Base-by-base conservation (phyloP, 441 rosid species). In the Sinapis alba region DNA sequence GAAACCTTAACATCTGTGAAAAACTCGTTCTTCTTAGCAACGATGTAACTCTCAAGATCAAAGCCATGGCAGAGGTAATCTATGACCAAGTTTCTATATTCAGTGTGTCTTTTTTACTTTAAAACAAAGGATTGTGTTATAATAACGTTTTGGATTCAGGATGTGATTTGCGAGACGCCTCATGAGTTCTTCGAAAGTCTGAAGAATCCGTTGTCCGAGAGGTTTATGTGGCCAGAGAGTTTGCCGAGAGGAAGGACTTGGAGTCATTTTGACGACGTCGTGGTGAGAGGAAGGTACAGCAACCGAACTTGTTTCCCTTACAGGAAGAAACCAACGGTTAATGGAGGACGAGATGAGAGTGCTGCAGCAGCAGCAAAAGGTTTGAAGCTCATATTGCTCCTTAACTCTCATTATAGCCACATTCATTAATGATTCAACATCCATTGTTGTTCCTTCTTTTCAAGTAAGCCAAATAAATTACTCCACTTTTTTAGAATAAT, bases 1-100 rank as follows among this genome's bases (percentile, higher is more conserved):
- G 86, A 72, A 84, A 83, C 76, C 77, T 73, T 72, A 79, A 82
- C 57, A 62, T 43, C 9, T 81, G 83, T 65, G 88, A 83, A 83
- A 88, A 86, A 30, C 80, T 91, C 32, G 85, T 91, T 80, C 86
- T 95, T 74, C 87, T 95, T 41, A 87, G 90, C 69, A 85, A 84
- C 15, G 87, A 89, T 57, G 79, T 54, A 43, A 83, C 87, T 26
- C 76, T 91, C 77, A 89, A 86, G 83, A 81, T 92, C 81, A 90
- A 92, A 78, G 96, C 98, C 82, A 89, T 90, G 88, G 93, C 93
- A 68, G 94, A 92, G 98, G 99, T 92, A 84, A 10, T 24, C 13
- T 32, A 26, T 6, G 11, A 50, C 16, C 21, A 50, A 18, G 56
- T 16, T 50, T 50, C 11, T 50, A 11, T 16, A 50, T 50, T 50